Conservation (phyloP, 306 rosid species). For the Begonia masoniana region DNA sequence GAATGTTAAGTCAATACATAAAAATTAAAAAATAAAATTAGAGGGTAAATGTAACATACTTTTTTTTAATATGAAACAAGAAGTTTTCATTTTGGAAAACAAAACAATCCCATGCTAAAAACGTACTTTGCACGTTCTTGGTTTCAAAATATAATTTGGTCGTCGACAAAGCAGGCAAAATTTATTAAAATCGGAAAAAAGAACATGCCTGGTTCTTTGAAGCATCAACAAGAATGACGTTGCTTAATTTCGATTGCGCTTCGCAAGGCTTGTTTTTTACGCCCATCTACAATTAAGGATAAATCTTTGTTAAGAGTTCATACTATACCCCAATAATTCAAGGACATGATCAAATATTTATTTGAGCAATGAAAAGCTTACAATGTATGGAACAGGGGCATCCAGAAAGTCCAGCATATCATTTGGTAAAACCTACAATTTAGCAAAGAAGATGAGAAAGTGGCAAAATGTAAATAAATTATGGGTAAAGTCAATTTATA, state of each 20-base stretch:
- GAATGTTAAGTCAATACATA: too few species aligned
- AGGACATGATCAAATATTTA: conserved; percentile 18
- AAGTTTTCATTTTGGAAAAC: too few species aligned
- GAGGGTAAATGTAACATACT: too few species aligned
- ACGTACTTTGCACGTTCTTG: too few species aligned
- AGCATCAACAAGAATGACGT: conserved; percentile 57
- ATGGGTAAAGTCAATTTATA: too few species aligned
- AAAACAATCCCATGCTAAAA: too few species aligned
- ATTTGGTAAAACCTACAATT: conserved; percentile 80
- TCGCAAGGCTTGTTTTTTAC: conserved; percentile 72
- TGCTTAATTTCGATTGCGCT: conserved; percentile 68
- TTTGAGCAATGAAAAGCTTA: conserved; percentile 7
- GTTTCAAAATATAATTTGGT: too few species aligned
- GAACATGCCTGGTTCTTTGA: conserved; percentile 67
- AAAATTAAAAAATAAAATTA: too few species aligned
- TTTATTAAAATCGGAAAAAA: too few species aligned
- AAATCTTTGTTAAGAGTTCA: conserved; percentile 7
- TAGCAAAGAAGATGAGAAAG: conserved; percentile 8
- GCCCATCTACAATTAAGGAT: conserved; percentile 49
- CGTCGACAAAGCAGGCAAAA: too few species aligned
- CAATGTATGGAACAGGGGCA: conserved; percentile 94
- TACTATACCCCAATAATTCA: neutral
- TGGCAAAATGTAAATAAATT: neutral
- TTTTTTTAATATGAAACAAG: too few species aligned
- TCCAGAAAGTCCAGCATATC: conserved; percentile 98